A percentile compares a stretch with the other conserved stretches of the same genome.
Evolutionary conservation across 257 asterid species (phyloP).

Genomic region (Solanum peruvianum): DNA sequence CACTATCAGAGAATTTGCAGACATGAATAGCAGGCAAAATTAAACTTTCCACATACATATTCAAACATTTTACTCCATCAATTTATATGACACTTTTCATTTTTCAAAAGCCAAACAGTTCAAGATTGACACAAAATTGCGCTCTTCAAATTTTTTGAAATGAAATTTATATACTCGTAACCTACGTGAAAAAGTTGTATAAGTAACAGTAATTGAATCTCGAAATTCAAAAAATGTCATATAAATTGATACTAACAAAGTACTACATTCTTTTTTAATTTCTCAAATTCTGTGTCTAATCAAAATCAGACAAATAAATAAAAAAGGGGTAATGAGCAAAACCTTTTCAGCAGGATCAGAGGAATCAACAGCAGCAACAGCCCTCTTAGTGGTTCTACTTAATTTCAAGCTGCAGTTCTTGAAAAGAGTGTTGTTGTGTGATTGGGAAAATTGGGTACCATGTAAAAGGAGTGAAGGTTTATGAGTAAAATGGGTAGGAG

Average conservation of each 20-base stretch:
- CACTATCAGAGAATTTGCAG: background rate
- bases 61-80: background rate
- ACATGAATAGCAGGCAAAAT: background rate
- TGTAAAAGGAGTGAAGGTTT: slow-evolving; percentile 30
- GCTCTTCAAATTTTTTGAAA: no score
- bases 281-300: background rate
- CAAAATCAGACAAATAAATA: background rate
- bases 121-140: no score
- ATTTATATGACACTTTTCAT: background rate
- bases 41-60: background rate
- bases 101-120: background rate
- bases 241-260: no score
- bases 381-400: slow-evolving; percentile 25
- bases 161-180: no score
- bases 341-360: slow-evolving; percentile 60
- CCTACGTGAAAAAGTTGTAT: no score
- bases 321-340: background rate
- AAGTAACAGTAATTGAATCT: no score
- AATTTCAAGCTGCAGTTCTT: slow-evolving; percentile 18
- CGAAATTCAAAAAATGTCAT: rapidly evolving
- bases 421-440: slow-evolving; percentile 22
- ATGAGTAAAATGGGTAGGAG: slow-evolving; percentile 22
- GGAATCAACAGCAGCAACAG: slow-evolving; percentile 70
- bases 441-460: slow-evolving; percentile 16
- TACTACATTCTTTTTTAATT: background rate